Base-by-base conservation (phyloP, 345 rosid species). In the Boechera divaricarpa region DNA sequence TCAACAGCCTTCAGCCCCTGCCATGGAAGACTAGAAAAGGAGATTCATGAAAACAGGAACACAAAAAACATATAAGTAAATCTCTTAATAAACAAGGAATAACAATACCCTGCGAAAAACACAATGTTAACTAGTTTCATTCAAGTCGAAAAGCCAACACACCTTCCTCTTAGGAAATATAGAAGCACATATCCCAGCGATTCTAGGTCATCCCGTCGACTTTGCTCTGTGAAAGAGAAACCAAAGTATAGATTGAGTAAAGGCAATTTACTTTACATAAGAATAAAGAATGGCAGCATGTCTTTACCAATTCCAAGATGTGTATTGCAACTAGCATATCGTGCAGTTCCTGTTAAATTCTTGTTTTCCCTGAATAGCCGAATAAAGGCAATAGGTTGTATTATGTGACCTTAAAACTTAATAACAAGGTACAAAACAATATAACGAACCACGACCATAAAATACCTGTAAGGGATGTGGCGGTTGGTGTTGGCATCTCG, bases 301-400 rank as follows among this genome's bases (percentile, higher is more conserved):
- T 58, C 28, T 81, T 82, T 84, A 95, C 99, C 98, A 76, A 92
- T 95, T 56, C 99, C 99, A 71, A 91, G 99, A 81, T 95, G 99
- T 21, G 99, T 92, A 71, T 95, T 95, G 84, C 98, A 88, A 82
- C 99, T 95, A 7, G 98, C 98, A 85, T 95, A 95, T 15, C 98
- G 82, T 28, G 99, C 99, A 61, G 99, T 95, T 65, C 99, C 99
- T 0, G 98, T 95, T 77, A 95, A 84, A 75, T 89, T 95, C 73
- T 95, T 95, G 75, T 95, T 92, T 74, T 95, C 99, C 89, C 99
- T 95, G 87, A 35, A 73, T 13, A 63, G 76, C 26, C 38, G 28
- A 39, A 41, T 4, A 63, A 60, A 72, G 33, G 63, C 6, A 45
- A 0, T 45, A 7, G 42, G 63, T 48, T 60, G 6, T 41, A 53